Percentiles rank a stretch among this genome's conserved stretches.
phyloP scores from a whole-genome alignment of 1,284 basidiomycete species.

The Cutaneotrichosporon spelunceum region DNA sequence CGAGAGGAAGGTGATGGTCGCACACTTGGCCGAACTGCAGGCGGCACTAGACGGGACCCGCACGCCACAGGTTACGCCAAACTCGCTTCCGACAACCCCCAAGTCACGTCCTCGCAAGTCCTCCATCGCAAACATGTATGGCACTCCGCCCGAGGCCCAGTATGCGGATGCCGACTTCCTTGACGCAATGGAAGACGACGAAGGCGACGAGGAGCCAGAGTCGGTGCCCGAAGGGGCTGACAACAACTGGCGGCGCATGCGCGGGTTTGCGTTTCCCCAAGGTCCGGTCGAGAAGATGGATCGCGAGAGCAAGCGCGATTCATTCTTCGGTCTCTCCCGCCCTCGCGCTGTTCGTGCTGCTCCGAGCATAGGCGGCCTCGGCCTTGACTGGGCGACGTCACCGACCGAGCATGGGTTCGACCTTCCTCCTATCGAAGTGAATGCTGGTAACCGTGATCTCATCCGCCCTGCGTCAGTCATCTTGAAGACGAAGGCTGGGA shows the following conservation, averaged over 20 bases:
- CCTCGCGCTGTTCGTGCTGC: conserved; percentile 22
- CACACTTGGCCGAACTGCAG: conserved; percentile 25
- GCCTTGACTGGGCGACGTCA: conserved; percentile 7
- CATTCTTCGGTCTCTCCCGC: conserved; percentile 46
- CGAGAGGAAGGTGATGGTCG: conserved; percentile 31
- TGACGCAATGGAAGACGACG: conserved; percentile 17
- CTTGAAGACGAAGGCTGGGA: background rate
- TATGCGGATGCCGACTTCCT: conserved; percentile 19
- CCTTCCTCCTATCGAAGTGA: conserved; percentile 26
- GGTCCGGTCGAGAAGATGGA: conserved; percentile 19
- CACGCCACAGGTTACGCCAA: conserved; percentile 19
- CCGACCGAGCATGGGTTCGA: conserved; percentile 16
- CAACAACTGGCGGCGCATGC: conserved; percentile 33
- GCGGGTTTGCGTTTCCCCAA: conserved; percentile 42
- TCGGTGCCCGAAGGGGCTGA: conserved; percentile 16
- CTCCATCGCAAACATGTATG: background rate
- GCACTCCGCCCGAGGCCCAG: conserved; percentile 15
- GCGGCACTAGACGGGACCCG: conserved; percentile 13
- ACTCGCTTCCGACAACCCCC: conserved; percentile 20
- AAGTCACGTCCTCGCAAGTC: conserved; percentile 19
- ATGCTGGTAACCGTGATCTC: conserved; percentile 21
- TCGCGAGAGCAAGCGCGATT: conserved; percentile 38
- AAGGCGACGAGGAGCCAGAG: background rate
- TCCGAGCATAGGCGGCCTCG: conserved; percentile 13
- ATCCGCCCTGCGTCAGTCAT: conserved; percentile 16